Conservation (phyloP, 2,329 filamentous ascomycete genomes). For the Pseudopithomyces maydicus region DNA sequence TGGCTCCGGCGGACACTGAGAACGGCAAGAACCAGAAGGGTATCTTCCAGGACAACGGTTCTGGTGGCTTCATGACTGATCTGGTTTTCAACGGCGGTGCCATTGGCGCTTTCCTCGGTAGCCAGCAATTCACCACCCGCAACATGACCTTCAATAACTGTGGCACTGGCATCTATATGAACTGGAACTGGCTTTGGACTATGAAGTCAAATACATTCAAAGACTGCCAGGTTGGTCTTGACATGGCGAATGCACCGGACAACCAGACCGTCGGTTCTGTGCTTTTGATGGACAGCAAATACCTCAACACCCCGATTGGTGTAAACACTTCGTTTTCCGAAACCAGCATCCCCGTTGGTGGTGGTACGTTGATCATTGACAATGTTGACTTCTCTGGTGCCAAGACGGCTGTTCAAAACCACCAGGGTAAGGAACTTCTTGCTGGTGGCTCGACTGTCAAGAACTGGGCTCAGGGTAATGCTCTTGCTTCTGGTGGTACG, state of each 20-base stretch:
- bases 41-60: slow-evolving; percentile 65
- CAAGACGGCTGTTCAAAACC: slow-evolving; percentile 66
- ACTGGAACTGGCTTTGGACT: slow-evolving; percentile 61
- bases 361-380: slow-evolving; percentile 82
- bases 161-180: slow-evolving; percentile 58
- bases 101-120: slow-evolving; percentile 65
- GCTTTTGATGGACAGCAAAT: slow-evolving; percentile 78
- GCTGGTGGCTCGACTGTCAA: slow-evolving; percentile 70
- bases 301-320: slow-evolving; percentile 76
- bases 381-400: slow-evolving; percentile 84
- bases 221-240: slow-evolving; percentile 53
- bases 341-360: slow-evolving; percentile 68
- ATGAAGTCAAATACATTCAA: slow-evolving; percentile 53
- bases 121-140: slow-evolving; percentile 65
- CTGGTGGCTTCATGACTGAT: slow-evolving; percentile 65
- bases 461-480: slow-evolving; percentile 80
- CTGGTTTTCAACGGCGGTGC: slow-evolving; percentile 65
- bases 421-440: slow-evolving; percentile 66
- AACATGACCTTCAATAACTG: slow-evolving; percentile 58
- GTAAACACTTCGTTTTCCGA: slow-evolving; percentile 78
- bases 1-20: slow-evolving; percentile 50
- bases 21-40: slow-evolving; percentile 58
- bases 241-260: slow-evolving; percentile 59
- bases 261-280: slow-evolving; percentile 84
- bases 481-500: slow-evolving; percentile 60